Evolutionary conservation across 1,284 basidiomycete genomes (phyloP).

Genomic region (Ceratorhiza oryzae-sativae): DNA sequence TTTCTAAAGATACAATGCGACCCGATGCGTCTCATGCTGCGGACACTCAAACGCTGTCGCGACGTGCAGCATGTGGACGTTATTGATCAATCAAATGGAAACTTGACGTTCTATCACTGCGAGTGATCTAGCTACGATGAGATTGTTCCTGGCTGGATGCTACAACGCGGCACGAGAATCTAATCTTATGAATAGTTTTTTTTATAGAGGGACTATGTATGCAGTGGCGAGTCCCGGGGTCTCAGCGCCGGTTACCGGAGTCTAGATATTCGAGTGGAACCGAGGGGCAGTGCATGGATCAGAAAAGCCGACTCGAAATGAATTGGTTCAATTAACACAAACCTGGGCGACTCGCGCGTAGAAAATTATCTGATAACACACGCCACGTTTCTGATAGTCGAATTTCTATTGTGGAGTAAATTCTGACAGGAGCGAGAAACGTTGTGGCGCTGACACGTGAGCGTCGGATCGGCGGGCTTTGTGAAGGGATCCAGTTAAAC

Average conservation of each 20-base stretch:
- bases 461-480: constrained; percentile 25
- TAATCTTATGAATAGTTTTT: not conserved
- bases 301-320: not conserved
- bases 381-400: constrained; percentile 6
- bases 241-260: constrained; percentile 10
- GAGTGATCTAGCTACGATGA: not conserved
- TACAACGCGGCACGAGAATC: not conserved
- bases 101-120: not conserved
- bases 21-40: not conserved
- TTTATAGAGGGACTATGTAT: not conserved
- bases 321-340: not conserved
- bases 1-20: not conserved
- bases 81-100: constrained; percentile 35
- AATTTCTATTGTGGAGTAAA: constrained; percentile 18
- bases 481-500: not conserved
- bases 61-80: constrained; percentile 20
- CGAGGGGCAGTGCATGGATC: constrained; percentile 1
- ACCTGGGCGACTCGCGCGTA: not conserved
- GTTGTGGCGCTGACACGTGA: constrained; percentile 4
- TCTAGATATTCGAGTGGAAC: not conserved
- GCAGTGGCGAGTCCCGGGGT: not conserved
- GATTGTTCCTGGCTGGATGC: not conserved
- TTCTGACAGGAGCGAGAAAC: not conserved
- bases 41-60: not conserved
- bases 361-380: constrained; percentile 1